Evolutionary conservation across 345 rosid genomes (phyloP).

Genomic region (Linum tenue): DNA sequence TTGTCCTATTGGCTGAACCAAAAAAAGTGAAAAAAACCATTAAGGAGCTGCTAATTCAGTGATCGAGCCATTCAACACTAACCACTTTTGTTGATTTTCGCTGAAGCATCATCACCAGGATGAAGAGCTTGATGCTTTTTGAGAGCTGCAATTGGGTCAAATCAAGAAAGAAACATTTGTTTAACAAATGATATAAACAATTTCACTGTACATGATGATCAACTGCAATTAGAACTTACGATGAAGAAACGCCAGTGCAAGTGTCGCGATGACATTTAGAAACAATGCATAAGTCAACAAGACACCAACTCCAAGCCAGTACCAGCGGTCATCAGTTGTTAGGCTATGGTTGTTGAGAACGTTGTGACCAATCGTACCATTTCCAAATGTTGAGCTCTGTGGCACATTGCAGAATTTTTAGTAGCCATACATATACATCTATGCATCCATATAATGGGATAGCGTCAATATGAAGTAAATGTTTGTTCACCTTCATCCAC

Average conservation of each 20-base stretch:
- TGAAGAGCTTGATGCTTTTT: slow-evolving; percentile 34
- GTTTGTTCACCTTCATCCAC: slow-evolving; percentile 53
- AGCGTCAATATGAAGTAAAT: slow-evolving; percentile 1
- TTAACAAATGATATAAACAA: background rate
- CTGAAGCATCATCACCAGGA: slow-evolving; percentile 33
- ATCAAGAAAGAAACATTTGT: slow-evolving; percentile 8
- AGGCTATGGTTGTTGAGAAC: slow-evolving; percentile 45
- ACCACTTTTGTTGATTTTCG: slow-evolving; percentile 1
- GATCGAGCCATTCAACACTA: no score
- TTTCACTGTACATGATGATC: background rate
- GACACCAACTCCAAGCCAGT: slow-evolving; percentile 76
- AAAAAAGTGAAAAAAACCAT: background rate
- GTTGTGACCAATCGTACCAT: slow-evolving; percentile 49
- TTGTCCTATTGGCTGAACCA: background rate
- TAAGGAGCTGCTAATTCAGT: background rate
- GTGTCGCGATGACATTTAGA: slow-evolving; percentile 37
- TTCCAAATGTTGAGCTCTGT: slow-evolving; percentile 50
- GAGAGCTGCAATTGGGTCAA: slow-evolving; percentile 37
- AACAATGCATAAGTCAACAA: slow-evolving; percentile 46
- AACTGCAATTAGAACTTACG: slow-evolving; percentile 37
- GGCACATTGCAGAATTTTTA: slow-evolving; percentile 7
- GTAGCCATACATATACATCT: background rate
- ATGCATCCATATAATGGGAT: background rate
- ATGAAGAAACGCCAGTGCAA: slow-evolving; percentile 35
- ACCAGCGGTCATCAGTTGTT: slow-evolving; percentile 50